Conservation (phyloP, 495 filamentous ascomycete species). For the Neurospora pannonica region DNA sequence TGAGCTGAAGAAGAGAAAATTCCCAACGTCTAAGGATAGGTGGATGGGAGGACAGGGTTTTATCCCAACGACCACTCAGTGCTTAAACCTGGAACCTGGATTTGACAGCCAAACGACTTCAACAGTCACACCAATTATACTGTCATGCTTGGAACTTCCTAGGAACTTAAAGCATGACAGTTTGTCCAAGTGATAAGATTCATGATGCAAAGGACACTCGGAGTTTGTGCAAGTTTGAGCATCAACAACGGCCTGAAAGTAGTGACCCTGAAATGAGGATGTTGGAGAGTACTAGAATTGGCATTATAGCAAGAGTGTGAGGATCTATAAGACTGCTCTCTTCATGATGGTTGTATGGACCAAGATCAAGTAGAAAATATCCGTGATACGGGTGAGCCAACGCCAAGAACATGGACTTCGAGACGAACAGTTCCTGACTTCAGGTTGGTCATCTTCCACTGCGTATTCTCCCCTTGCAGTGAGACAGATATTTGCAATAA, state of each 20-base stretch:
- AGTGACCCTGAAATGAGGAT: not conserved
- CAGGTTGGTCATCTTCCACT: too few relatives aligned
- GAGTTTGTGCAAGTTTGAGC: not conserved
- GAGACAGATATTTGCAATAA: too few relatives aligned
- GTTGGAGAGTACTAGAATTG: not conserved
- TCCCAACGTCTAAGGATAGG: not conserved
- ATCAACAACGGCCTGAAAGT: not conserved
- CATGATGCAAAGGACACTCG: not conserved
- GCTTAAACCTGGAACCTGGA: not conserved
- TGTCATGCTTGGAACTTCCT: not conserved
- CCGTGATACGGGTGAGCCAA: not conserved
- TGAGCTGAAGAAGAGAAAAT: not conserved
- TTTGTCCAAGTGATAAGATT: not conserved
- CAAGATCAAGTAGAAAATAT: not conserved
- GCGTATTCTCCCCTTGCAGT: too few relatives aligned
- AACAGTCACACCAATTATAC: not conserved
- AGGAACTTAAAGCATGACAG: not conserved
- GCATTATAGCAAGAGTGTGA: not conserved
- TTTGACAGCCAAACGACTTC: not conserved
- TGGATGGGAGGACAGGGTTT: not conserved
- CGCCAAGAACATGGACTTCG: too few relatives aligned
- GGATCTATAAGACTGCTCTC: not conserved
- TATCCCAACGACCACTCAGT: not conserved
- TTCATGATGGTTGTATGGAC: not conserved
- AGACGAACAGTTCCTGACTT: too few relatives aligned